Percentiles rank a stretch among this genome's conserved stretches.
Conservation (phyloP, 2,329 filamentous ascomycete genomes). For the Paecilomyces niveus region DNA sequence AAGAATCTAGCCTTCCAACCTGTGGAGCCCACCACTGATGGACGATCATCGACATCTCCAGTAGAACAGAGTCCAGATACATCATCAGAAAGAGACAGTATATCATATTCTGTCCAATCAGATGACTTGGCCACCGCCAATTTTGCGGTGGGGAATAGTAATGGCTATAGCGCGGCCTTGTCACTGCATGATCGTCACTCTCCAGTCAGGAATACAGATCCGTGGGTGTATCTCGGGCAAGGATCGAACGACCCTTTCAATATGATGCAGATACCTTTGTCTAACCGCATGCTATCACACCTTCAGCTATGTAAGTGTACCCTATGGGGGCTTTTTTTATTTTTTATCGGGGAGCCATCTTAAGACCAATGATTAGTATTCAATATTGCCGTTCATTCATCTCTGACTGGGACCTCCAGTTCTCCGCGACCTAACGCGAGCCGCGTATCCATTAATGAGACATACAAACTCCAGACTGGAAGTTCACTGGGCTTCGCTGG, state of each 20-base stretch:
- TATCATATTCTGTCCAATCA: neutral
- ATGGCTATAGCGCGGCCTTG: constrained; percentile 6
- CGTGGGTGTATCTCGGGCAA: constrained; percentile 22
- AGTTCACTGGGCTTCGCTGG: constrained; percentile 28
- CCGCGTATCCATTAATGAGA: constrained; percentile 28
- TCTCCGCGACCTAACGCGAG: constrained; percentile 27
- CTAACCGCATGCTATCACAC: constrained; percentile 30
- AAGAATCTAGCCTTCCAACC: constrained; percentile 30
- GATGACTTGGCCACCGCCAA: neutral
- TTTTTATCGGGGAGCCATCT: neutral
- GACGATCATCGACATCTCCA: constrained; percentile 1
- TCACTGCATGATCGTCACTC: constrained; percentile 8
- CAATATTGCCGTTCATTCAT: neutral
- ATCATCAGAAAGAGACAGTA: neutral
- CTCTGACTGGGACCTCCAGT: constrained; percentile 17
- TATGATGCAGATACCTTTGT: constrained; percentile 27
- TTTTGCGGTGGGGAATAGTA: neutral
- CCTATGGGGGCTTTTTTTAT: neutral
- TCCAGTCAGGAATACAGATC: constrained; percentile 7
- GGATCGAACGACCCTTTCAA: constrained; percentile 30
- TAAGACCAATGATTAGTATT: neutral
- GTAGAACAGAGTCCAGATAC: neutral
- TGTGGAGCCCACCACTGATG: constrained; percentile 13
- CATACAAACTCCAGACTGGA: constrained; percentile 27
- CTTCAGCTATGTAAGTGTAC: constrained; percentile 27